Base-by-base conservation (phyloP, 164 flowering plant genomes). In the Macadamia integrifolia region DNA sequence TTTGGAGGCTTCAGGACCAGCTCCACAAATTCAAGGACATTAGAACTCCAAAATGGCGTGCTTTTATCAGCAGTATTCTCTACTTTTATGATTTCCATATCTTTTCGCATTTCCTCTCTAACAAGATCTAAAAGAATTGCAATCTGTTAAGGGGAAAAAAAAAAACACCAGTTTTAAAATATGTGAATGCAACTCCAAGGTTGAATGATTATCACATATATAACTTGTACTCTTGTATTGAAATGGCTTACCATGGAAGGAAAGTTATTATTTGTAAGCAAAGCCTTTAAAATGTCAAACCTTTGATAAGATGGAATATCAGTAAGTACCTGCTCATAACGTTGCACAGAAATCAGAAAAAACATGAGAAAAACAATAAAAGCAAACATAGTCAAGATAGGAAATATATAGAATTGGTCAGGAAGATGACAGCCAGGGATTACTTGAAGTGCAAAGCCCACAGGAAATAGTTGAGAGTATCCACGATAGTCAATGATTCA, bases 221-320 rank as follows among this genome's bases (percentile, higher is more conserved):
- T 57, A 62, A 50, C 28, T 66, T 55, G 42, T 42, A 63, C 71
- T 14, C n/a, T 6, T 62, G 62, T 28, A 8, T 48, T 57, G 9
- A 61, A 52, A 44, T 58, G 18, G 48, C 71, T 74, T 83, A 92
- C 99, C 99, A 92, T 90, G 68, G 98, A 89, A 63, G 97, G 71
- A 49, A 81, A 80, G 57, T 74, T 67, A 60, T 78, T 80, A 50
- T 82, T 80, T 68, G 70, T 75, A 60, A 92, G 81, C 77, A 87
- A 76, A 53, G 88, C 87, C 78, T 76, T 79, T 62, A 92, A 71
- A 61, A 92, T 77, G 71, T 88, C 96, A 74, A 83, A 81, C 73
- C 90, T 87, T 64, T 77, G 76, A 71, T 74, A 61, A 58, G 79
- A 8, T 43, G 93, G 94, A 79, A 85, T 75, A 78, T 87, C 92